Evolutionary conservation across 2,329 filamentous ascomycete genomes (phyloP), one percentile per base, ranked within the genome.

Genomic region (Ophiostoma pallidulum): DNA sequence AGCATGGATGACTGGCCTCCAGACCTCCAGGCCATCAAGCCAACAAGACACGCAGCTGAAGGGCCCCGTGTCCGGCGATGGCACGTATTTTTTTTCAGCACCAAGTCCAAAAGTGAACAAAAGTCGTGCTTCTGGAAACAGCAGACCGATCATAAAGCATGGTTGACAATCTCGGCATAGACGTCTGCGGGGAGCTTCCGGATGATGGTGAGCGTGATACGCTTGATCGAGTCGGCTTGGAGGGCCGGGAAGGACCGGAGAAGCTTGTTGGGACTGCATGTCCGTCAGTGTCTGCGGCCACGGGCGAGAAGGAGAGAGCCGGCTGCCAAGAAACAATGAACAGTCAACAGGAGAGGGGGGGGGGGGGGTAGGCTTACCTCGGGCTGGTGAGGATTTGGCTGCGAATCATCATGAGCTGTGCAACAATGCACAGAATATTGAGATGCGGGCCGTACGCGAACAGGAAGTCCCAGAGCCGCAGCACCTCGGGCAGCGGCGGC

Each of bases 391-490:
- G 68, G 45, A 98, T 82, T 52, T 87, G 81, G 48, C 90, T 84
- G 50, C 90, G 75, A 67, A 96, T 87, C 58, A 94, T 77, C 41
- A 96, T 83, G 45, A 98, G 71, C 66, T 98, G 92, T 13, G 91
- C 91, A 14, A 97, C 92, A 54, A 98, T 96, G 63, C 92, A 97
- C 19, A 98, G 68, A 48, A 98, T 87, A 60, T 98, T 98, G 52
- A 98, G 66, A 64, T 98, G 92, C 31, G 89, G 82, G 0, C 92
- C 92, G 57, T 96, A 98, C 0, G 92, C 91, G 60, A 98, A 94
- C 19, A 98, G 67, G 58, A 98, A 98, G 63, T 98, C 92, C 92
- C 92, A 98, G 2, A 98, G 74, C 53, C 86, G 79, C 47, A 98
- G 67, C 0, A 98, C 92, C 66, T 98, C 91, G 0, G 91, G 91